Conservation (phyloP, 1,284 basidiomycete species). For the Somion occarium region DNA sequence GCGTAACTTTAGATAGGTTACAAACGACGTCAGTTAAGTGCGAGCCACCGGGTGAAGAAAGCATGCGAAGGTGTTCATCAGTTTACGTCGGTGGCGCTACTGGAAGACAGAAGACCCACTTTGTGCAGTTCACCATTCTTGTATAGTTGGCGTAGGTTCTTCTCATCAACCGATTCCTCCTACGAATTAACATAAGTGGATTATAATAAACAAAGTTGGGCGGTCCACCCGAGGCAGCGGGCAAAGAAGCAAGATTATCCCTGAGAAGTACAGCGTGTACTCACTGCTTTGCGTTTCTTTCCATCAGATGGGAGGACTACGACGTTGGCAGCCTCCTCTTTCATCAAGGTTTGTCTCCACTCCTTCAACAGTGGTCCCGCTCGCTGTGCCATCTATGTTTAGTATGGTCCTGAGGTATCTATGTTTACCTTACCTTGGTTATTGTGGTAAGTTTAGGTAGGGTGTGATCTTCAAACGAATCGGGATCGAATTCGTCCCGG, state of each 20-base stretch:
- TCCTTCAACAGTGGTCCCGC: conserved; percentile 70
- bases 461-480: conserved; percentile 76
- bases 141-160: conserved; percentile 63
- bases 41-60: no score
- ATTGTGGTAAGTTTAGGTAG: conserved; percentile 76
- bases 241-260: not conserved
- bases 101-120: conserved; percentile 36
- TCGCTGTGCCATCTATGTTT: conserved; percentile 39
- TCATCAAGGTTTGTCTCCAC: conserved; percentile 69
- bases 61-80: no score
- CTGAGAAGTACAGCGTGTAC: conserved; percentile 22
- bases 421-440: conserved; percentile 54
- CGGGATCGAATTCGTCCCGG: conserved; percentile 78
- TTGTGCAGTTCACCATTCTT: conserved; percentile 57
- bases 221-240: not conserved
- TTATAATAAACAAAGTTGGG: conserved; percentile 2
- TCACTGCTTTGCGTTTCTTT: conserved; percentile 66
- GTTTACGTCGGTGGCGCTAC: not conserved
- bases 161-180: conserved; percentile 59
- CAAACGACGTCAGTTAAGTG: no score
- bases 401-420: conserved; percentile 3
- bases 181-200: conserved; percentile 19
- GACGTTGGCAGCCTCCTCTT: conserved; percentile 56
- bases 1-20: conserved; percentile 48
- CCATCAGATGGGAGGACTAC: conserved; percentile 42